phyloP scores from a whole-genome alignment of 2,329 filamentous ascomycete genomes.

The Myriosclerotinia duriaeana region DNA sequence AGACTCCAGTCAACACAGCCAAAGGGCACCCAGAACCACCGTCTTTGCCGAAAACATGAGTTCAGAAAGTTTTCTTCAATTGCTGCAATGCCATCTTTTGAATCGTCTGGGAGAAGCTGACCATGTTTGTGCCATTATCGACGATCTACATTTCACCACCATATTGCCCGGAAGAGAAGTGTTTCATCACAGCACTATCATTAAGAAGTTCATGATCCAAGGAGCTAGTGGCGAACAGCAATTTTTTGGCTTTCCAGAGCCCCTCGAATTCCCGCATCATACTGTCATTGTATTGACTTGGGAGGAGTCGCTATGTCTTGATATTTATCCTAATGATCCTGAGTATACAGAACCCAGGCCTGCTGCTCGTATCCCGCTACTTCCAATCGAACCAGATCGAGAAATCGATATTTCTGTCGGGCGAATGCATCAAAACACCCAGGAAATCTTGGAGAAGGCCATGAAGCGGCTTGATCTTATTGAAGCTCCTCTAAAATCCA shows the following conservation, averaged over 20 bases:
- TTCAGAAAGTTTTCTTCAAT: neutral
- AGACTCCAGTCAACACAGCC: neutral
- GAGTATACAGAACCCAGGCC: neutral
- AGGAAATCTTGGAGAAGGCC: neutral
- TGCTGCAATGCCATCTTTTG: neutral
- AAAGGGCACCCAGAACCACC: neutral
- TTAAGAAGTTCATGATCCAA: neutral
- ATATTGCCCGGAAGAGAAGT: neutral
- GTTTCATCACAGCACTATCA: neutral
- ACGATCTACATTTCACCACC: neutral
- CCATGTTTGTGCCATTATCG: neutral
- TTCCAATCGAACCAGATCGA: neutral
- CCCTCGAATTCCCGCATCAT: neutral
- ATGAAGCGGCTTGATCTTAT: neutral
- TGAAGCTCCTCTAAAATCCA: neutral
- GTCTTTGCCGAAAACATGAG: neutral
- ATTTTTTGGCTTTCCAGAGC: neutral
- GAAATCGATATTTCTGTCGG: neutral
- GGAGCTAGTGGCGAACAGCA: neutral
- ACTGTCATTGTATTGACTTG: neutral
- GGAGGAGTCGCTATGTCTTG: neutral
- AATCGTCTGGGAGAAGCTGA: neutral
- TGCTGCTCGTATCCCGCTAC: neutral
- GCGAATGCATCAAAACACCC: neutral
- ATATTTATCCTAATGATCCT: slow-evolving; percentile 1